Evolutionary conservation across 192 early-diverging fungal genomes (phyloP).

Genomic region (Helicostylum pulchrum): DNA sequence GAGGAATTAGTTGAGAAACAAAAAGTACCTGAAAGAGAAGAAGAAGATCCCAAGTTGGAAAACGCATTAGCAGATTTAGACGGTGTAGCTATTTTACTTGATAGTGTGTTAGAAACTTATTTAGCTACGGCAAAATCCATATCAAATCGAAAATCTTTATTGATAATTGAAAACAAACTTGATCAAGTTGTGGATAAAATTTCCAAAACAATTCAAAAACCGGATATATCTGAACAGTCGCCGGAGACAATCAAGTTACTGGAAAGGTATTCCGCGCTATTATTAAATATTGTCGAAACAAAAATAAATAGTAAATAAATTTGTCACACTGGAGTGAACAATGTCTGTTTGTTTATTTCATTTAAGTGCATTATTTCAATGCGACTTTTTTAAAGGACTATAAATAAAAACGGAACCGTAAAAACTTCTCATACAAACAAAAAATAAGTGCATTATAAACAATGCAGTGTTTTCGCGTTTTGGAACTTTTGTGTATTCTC

Average conservation of each 20-base stretch:
- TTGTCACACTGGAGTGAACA: no score
- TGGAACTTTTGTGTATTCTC: no score
- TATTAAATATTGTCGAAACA: constrained; percentile 1
- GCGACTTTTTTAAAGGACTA: no score
- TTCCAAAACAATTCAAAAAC: constrained; percentile 7
- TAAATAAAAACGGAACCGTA: no score
- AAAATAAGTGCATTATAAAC: no score
- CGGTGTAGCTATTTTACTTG: background rate
- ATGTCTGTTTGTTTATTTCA: background rate
- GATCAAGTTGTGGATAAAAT: constrained; percentile 1
- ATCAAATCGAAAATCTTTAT: background rate
- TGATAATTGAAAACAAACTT: constrained; percentile 7
- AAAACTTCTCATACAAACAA: no score
- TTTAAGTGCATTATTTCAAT: no score
- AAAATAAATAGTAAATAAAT: constrained; percentile 4
- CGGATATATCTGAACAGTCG: background rate
- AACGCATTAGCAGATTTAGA: constrained; percentile 1
- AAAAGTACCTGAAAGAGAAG: background rate
- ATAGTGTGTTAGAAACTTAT: constrained; percentile 13
- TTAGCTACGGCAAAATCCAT: background rate
- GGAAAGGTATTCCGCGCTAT: constrained; percentile 8
- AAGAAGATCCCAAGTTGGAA: background rate
- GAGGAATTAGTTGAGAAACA: constrained; percentile 2
- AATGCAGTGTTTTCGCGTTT: no score
- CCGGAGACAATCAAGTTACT: constrained; percentile 8